Evolutionary conservation across 371 early-diverging fungal genomes (phyloP), one percentile per base, ranked within the genome.

Genomic region (Syncephalastrum racemosum): DNA sequence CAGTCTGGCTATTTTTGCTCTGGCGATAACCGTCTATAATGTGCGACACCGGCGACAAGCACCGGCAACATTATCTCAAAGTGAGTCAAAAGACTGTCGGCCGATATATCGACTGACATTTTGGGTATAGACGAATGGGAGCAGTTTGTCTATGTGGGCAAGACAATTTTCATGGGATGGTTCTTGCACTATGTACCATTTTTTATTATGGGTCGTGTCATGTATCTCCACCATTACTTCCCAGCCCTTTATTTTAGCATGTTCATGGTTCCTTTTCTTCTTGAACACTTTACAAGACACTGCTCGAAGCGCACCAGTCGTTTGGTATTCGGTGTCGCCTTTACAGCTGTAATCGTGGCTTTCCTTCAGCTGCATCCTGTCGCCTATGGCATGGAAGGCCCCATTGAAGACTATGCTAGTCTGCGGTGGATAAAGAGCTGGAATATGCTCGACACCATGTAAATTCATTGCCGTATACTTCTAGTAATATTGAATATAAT

Each of bases 191-290:
- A 96, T 76, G 51, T 95, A 19, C 99, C 99, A 13, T 99, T 99
- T 79, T 96, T 85, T 67, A 85, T 97, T 49, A 96, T 99, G 94
- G 97, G 95, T 12, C 91, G 99, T 48, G 99, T 99, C 44, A 91
- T 92, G 0, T 98, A 97, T 63, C 78, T 98, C 43, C 99, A 99
- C 70, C 99, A 99, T 70, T 99, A 99, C 75, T 97, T 97, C 77
- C 99, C 99, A 0, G 95, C 99, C 0, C 78, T 99, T 31, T 98
- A 98, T 77, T 99, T 99, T 75, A 86, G 90, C 31, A 86, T 96
- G 50, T 73, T 97, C 41, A 74, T 87, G 71, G 80, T 81, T 18
- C 82, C 83, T 25, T 89, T 81, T 67, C 55, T 92, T 54, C 47
- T 93, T 24, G 96, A 97, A 60, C 90, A 89, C 62, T 70, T 88